Evolutionary conservation across 1,284 basidiomycete species (phyloP).

Genomic region (Hemileia vastatrix): DNA sequence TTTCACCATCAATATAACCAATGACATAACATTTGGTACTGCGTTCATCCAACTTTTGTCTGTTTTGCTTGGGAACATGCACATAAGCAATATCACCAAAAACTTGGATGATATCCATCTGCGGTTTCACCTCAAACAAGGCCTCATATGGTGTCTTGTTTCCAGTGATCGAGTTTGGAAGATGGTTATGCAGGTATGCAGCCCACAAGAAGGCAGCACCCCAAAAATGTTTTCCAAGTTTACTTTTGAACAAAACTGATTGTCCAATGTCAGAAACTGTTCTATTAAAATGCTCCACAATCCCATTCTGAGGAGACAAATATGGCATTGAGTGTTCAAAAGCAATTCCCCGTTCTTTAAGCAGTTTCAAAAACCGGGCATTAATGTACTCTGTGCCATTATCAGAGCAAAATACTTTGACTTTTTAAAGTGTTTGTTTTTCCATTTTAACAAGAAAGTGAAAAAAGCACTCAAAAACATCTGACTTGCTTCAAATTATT

Average conservation of each 20-base stretch:
- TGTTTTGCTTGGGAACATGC: no score
- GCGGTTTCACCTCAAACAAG: neutral
- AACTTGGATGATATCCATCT: neutral
- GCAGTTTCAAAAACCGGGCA: neutral
- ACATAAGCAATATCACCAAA: conserved; percentile 16
- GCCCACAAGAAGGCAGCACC: conserved; percentile 1
- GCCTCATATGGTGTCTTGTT: conserved; percentile 1
- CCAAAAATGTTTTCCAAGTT: conserved; percentile 6
- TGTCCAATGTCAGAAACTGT: conserved; percentile 10
- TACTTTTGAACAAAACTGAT: neutral
- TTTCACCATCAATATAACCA: no score
- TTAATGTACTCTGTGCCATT: neutral
- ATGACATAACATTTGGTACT: no score
- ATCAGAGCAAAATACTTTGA: conserved; percentile 5
- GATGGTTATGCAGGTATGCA: neutral
- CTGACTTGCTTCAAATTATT: no score
- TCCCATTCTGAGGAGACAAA: conserved; percentile 23
- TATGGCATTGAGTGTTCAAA: conserved; percentile 7
- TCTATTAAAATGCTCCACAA: conserved; percentile 5
- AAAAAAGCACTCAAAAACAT: no score
- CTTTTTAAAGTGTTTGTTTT: neutral
- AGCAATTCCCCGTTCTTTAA: conserved; percentile 2
- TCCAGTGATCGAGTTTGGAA: conserved; percentile 2
- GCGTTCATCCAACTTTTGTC: no score
- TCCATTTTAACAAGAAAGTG: no score